Evolutionary conservation across 768 basidiomycete genomes (phyloP).

Genomic region (Fistulinella prunicolor): DNA sequence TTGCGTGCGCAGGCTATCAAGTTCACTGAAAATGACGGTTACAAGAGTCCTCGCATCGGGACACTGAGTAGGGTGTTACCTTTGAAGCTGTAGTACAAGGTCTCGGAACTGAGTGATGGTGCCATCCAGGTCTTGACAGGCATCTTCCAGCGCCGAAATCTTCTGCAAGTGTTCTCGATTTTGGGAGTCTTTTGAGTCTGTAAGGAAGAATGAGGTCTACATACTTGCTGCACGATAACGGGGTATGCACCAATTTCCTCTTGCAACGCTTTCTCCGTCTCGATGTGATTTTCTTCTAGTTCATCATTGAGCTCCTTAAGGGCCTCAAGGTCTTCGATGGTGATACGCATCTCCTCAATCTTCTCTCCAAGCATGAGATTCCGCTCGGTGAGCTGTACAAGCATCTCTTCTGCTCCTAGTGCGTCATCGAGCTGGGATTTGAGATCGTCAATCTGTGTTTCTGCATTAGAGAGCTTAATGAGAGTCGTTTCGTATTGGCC

Average conservation of each 20-base stretch:
- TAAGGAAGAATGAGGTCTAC: neutral
- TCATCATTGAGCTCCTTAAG: conserved; percentile 96
- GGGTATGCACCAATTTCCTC: conserved; percentile 77
- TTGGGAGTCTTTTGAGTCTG: conserved; percentile 69
- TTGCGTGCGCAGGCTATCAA: conserved; percentile 78
- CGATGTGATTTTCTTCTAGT: conserved; percentile 92
- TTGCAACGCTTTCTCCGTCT: conserved; percentile 87
- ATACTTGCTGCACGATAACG: neutral
- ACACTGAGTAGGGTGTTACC: conserved; percentile 43
- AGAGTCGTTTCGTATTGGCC: conserved; percentile 78
- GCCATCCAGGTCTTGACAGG: conserved; percentile 77
- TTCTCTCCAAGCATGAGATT: conserved; percentile 94
- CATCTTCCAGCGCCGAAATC: conserved; percentile 69
- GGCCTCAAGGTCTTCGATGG: conserved; percentile 94
- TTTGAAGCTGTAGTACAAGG: conserved; percentile 79
- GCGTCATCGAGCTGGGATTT: conserved; percentile 95
- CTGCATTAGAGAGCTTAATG: conserved; percentile 83
- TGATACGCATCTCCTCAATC: conserved; percentile 96
- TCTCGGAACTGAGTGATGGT: conserved; percentile 94
- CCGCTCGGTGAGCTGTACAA: conserved; percentile 91
- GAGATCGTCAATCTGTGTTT: conserved; percentile 88
- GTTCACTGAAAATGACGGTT: conserved; percentile 54
- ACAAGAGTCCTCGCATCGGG: conserved; percentile 7
- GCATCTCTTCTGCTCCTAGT: conserved; percentile 92
- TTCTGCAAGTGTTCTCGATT: conserved; percentile 65